Percentiles rank a stretch among this genome's conserved stretches.
Evolutionary conservation across 495 filamentous ascomycete species (phyloP).

Genomic region (Hapsidospora chrysogenum): DNA sequence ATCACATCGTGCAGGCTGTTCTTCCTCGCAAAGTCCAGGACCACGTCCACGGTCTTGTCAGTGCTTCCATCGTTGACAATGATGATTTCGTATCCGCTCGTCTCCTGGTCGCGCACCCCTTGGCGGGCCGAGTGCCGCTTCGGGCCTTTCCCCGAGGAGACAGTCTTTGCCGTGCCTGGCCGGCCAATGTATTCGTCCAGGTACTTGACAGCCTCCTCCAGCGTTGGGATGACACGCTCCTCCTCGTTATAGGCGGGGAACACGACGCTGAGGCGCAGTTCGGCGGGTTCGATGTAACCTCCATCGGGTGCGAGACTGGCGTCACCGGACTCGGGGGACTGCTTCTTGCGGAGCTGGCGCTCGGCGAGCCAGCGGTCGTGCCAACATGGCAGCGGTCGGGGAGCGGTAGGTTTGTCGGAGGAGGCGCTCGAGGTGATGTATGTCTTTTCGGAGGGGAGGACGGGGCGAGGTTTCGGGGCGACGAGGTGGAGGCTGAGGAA

Average conservation of each 20-base stretch:
- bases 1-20: conserved; percentile 48
- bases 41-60: conserved; percentile 65
- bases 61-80: conserved; percentile 85
- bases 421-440: conserved; percentile 63
- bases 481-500: conserved; percentile 54
- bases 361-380: conserved; percentile 48
- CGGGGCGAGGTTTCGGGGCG: conserved; percentile 63
- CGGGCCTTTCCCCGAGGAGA: conserved; percentile 7
- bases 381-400: conserved; percentile 67
- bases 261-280: conserved; percentile 57
- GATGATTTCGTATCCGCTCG: conserved; percentile 81
- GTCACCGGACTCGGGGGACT: conserved; percentile 13
- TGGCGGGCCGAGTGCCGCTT: conserved; percentile 10
- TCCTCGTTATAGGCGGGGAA: conserved; percentile 94
- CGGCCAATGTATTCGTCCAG: conserved; percentile 60
- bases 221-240: conserved; percentile 60
- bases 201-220: conserved; percentile 81
- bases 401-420: conserved; percentile 14
- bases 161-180: conserved; percentile 4
- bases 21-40: conserved; percentile 55
- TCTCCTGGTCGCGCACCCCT: conserved; percentile 9
- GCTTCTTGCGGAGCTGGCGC: conserved; percentile 18
- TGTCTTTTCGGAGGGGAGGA: conserved; percentile 66
- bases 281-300: conserved; percentile 24
- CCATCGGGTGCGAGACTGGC: conserved; percentile 17